Evolutionary conservation across 2,329 filamentous ascomycete genomes (phyloP), one percentile per base, ranked within the genome.

Genomic region (Dryadomyces quercus-mongolicae): DNA sequence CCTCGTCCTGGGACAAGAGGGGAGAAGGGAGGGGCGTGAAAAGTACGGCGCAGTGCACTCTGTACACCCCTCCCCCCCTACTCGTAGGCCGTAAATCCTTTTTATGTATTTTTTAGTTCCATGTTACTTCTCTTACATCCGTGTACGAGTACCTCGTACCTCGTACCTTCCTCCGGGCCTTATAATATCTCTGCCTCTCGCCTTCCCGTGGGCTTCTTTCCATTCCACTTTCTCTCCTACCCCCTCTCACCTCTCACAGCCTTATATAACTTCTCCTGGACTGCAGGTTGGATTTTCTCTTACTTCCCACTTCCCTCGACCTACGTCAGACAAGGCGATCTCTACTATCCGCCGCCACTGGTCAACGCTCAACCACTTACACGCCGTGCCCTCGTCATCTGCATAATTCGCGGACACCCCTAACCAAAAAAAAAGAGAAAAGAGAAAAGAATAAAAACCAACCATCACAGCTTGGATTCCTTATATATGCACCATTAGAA

Each of bases 101-200:
- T 43, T 51, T 42, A 18, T 45, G 42, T 51, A 25, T 42, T 54
- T 51, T 36, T 46, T 21, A 44, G 42, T 44, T 44, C 40, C 48
- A 46, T n/a, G 47, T 49, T 49, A 45, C 18, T 50, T 46, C n/a
- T 54, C 16, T 51, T 46, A 51, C 16, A 46, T 22, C 40, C 40
- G n/a, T 52, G 18, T 40, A 44, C 12, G 18, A 51, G 51, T 52
- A 52, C 43, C 31, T 47, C 42, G 51, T 52, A 52, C 43, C 31
- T 47, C 42, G 51, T 52, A 47, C 51, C 43, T 52, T 31, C 42
- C 25, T 18, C 22, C 10, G 25, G 25, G 42, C 44, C 25, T 38
- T 52, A 31, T 45, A 5, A 36, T 44, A n/a, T 46, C n/a, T 43
- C 43, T 9, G 15, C 51, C 9, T 25, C 25, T 52, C 25, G n/a